Base-by-base conservation (phyloP, 2,329 filamentous ascomycete species). In the Bipolaris oryzae region DNA sequence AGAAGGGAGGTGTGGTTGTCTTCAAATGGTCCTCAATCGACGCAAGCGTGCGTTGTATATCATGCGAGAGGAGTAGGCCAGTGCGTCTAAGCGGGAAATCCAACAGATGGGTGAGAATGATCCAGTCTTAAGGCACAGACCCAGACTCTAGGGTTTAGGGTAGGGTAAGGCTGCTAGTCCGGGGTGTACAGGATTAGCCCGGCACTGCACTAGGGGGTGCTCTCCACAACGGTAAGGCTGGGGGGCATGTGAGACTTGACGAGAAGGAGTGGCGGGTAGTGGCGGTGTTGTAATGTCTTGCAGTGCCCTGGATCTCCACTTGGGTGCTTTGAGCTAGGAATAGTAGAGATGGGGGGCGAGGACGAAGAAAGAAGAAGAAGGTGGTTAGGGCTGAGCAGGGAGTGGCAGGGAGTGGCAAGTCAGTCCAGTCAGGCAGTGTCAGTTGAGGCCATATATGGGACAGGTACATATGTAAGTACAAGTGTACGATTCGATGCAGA, bases 201-300 rank as follows among this genome's bases (percentile, higher is more conserved):
- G 60, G 61, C 59, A 63, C 61, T 55, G 64, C 68, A 62, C 65
- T 68, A 66, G 63, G 68, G 60, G 61, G 53, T 13, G 28, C 55
- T 67, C 63, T 67, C 69, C 69, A 68, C 64, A 67, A 58, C 70
- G 50, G 67, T 73, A 75, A 76, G 73, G 72, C 73, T 74, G 72
- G 71, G 64, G 63, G 72, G 71, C 63, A 63, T 50, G 56, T 65
- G 61, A 56, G 60, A 62, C 51, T 54, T 53, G 67, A 71, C 62
- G 61, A 59, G 64, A 60, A 63, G 58, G 62, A 61, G 72, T 74
- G 70, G 73, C 69, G 69, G 66, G 61, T 62, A 63, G 73, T 74
- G 72, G 72, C 71, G 72, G 70, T 72, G 72, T 72, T 63, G 61
- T 55, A 38, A 66, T 72, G 69, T 75, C 65, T 75, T 62, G 72